Conservation (phyloP, 805 yeast genomes). For the Hanseniaspora lindneri region DNA sequence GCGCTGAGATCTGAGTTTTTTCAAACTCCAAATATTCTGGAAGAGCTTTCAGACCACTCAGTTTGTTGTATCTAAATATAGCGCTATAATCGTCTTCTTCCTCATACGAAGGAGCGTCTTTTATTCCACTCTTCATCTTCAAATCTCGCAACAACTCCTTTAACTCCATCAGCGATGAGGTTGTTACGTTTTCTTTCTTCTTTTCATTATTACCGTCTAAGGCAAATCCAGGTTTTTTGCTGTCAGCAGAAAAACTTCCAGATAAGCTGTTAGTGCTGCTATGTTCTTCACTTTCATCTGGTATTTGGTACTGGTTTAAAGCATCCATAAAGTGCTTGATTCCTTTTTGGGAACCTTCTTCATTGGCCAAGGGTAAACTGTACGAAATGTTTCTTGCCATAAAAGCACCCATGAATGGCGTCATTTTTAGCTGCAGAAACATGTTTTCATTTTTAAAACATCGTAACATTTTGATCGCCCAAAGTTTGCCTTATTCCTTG, state of each 20-base stretch:
- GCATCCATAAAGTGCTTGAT: background rate
- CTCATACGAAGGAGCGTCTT: too few relatives aligned
- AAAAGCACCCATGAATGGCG: too few relatives aligned
- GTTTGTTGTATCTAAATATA: background rate
- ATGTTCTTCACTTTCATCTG: background rate
- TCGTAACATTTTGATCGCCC: too few relatives aligned
- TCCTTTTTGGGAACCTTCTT: background rate
- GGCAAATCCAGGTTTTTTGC: too few relatives aligned
- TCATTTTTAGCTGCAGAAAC: too few relatives aligned
- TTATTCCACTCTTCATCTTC: background rate
- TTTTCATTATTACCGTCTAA: too few relatives aligned
- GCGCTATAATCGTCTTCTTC: background rate
- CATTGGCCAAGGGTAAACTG: background rate
- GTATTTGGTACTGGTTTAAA: background rate
- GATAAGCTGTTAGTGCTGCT: background rate
- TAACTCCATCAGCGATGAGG: background rate
- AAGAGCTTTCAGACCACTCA: background rate
- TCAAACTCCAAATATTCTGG: constrained; percentile 18
- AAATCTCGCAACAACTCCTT: background rate
- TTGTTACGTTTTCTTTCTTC: too few relatives aligned
- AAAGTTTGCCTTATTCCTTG: too few relatives aligned
- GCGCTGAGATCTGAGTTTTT: constrained; percentile 11
- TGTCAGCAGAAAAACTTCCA: background rate
- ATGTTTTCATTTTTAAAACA: too few relatives aligned
- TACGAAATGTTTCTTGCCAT: background rate